Evolutionary conservation across 2,329 filamentous ascomycete genomes (phyloP), one percentile per base, ranked within the genome.

Genomic region (Verticillium tricorpus): DNA sequence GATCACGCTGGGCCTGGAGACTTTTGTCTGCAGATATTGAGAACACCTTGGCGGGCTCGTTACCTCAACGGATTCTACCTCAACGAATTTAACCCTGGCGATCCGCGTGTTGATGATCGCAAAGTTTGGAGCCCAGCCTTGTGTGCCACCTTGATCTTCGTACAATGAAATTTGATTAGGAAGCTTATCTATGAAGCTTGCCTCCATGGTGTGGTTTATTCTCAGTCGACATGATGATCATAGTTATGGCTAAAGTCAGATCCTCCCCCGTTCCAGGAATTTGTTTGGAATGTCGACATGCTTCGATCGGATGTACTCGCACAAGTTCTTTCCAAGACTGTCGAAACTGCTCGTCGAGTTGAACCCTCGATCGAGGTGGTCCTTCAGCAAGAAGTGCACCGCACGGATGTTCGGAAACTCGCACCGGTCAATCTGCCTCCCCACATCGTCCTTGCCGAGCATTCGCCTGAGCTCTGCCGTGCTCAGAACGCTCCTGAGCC

Each of bases 331-430:
- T 1, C 79, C 83, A 64, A 84, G 71, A 14, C 72, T 71, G 71
- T 85, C 82, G 19, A 85, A 65, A 50, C 75, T 67, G 34, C 71
- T 75, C 12, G 78, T 80, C 61, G 80, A 81, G 64, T 80, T 84
- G 4, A 85, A 80, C 0, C 77, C 77, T 0, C 75, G 63, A 0
- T 76, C 78, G 15, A 82, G 67, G 25, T 75, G 73, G 3, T 79
- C 80, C 62, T 82, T 82, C 2, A 82, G 69, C 14, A 82, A 79
- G 70, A 81, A 83, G 64, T 85, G 77, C 28, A 83, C 81, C 0
- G 80, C 80, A 39, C 68, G 68, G 0, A 82, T 73, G 3, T 72
- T 66, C 0, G 74, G 71, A 59, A 83, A 78, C 68, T 82, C 80
- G n/a, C 82, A 77, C 11, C 81, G 68, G 66, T 82, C 80, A 4